Evolutionary conservation across 1,139 yeast species (phyloP).

Genomic region (Debaryomyces robertsiae): DNA sequence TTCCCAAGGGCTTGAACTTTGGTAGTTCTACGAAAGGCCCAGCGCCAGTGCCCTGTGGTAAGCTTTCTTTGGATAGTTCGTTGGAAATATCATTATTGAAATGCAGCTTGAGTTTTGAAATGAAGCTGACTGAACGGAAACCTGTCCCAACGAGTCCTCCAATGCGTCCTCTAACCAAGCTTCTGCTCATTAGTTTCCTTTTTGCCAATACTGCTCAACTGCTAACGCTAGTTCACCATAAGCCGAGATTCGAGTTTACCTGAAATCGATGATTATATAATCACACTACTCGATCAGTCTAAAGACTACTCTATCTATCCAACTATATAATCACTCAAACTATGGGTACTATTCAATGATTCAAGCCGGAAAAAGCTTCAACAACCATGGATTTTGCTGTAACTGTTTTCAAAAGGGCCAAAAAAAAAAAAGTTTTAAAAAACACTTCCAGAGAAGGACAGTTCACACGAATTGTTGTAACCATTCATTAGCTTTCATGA

Average conservation of each 20-base stretch:
- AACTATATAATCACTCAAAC: background rate
- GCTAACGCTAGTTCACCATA: too few species aligned
- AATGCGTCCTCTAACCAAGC: background rate
- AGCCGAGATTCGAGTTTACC: too few species aligned
- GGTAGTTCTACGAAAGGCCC: conserved; percentile 48
- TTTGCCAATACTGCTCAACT: too few species aligned
- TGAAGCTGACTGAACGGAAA: conserved; percentile 1
- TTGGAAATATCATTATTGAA: conserved; percentile 15
- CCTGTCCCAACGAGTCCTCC: background rate
- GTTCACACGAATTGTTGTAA: conserved; percentile 29
- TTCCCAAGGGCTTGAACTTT: conserved; percentile 35
- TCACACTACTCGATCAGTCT: too few species aligned
- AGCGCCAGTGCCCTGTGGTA: conserved; percentile 33
- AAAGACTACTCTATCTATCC: background rate
- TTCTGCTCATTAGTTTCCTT: too few species aligned
- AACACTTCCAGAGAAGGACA: background rate
- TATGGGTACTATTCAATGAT: too few species aligned
- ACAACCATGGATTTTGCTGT: too few species aligned
- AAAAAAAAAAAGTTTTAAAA: background rate
- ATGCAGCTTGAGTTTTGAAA: background rate
- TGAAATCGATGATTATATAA: too few species aligned
- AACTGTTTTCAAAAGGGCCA: background rate
- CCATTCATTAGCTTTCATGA: conserved; percentile 48
- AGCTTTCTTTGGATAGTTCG: conserved; percentile 17
- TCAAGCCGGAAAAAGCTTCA: too few species aligned